Percentiles rank a stretch among this genome's conserved stretches.
These are phyloP conservation scores for Saccharomycopsis crataegensis DNA, from an alignment of 1,139 yeast genomes.

Conservation along the genomic window DNA sequence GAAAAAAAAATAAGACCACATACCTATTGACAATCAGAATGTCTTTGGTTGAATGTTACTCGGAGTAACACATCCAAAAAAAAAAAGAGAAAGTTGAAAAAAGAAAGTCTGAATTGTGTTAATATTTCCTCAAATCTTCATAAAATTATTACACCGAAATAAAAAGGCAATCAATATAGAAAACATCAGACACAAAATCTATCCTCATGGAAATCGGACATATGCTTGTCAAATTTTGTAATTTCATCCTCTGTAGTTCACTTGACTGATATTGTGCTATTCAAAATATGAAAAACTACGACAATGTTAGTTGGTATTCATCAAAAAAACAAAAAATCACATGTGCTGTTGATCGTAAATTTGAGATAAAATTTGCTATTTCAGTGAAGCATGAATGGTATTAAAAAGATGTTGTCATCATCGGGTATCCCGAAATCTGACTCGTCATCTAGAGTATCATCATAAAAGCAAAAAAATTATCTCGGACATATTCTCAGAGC, in stretches of 20 bases:
- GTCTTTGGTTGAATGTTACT: not conserved
- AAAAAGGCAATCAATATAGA: not conserved
- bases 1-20: not conserved
- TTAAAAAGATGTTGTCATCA: conserved; percentile 74
- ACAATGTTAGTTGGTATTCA: not conserved
- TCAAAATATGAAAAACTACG: not conserved
- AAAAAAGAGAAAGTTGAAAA: not conserved
- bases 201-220: conserved; percentile 77
- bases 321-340: not conserved
- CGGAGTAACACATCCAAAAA: not conserved
- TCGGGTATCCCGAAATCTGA: conserved; percentile 86
- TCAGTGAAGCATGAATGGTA: conserved; percentile 99
- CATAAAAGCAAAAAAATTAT: conserved; percentile 27
- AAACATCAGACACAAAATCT: conserved; percentile 60
- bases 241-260: conserved; percentile 53
- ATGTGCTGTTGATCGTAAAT: not conserved
- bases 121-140: no score
- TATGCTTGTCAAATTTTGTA: conserved; percentile 91
- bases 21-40: no score
- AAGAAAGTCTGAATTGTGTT: no score
- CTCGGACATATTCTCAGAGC: not conserved
- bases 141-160: no score
- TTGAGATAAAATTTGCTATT: conserved; percentile 21
- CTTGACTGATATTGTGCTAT: not conserved
- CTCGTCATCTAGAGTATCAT: conserved; percentile 97